Percentiles rank a stretch among this genome's conserved stretches.
These are phyloP conservation scores for Albugo candida DNA, from an alignment of 352 stramenopile species.

Conservation along the genomic window DNA sequence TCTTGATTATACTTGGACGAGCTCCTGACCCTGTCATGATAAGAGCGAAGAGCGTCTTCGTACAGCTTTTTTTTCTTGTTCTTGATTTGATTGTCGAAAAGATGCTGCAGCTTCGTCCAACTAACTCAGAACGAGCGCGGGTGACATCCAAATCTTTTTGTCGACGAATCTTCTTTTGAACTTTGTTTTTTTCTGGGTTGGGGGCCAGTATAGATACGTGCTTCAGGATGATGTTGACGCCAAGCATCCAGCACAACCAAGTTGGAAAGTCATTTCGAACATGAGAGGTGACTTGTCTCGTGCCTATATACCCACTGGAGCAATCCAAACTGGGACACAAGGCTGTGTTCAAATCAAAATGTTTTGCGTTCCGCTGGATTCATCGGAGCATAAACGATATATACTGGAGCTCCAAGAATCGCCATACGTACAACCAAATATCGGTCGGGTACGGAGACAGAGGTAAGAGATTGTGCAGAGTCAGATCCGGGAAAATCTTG, in stretches of 20 bases:
- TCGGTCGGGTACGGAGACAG: no score
- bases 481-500: no score
- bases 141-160: no score
- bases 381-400: conserved; percentile 5
- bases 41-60: background rate
- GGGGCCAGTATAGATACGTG: conserved; percentile 1
- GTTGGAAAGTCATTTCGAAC: conserved; percentile 1
- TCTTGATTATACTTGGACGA: conserved; percentile 6
- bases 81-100: background rate
- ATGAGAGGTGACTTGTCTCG: background rate
- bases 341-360: conserved; percentile 7
- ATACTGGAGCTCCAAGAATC: no score
- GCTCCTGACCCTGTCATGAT: conserved; percentile 1
- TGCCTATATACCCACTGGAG: background rate
- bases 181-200: conserved; percentile 5
- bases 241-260: conserved; percentile 8
- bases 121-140: no score
- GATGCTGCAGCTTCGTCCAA: background rate
- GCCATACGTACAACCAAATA: no score
- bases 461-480: no score
- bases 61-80: background rate
- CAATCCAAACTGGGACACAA: conserved; percentile 2
- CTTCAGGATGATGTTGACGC: conserved; percentile 4
- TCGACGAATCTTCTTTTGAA: background rate
- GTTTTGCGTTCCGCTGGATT: background rate